phyloP scores from a whole-genome alignment of 108 stramenopile species.

The Cyclotella sp. region DNA sequence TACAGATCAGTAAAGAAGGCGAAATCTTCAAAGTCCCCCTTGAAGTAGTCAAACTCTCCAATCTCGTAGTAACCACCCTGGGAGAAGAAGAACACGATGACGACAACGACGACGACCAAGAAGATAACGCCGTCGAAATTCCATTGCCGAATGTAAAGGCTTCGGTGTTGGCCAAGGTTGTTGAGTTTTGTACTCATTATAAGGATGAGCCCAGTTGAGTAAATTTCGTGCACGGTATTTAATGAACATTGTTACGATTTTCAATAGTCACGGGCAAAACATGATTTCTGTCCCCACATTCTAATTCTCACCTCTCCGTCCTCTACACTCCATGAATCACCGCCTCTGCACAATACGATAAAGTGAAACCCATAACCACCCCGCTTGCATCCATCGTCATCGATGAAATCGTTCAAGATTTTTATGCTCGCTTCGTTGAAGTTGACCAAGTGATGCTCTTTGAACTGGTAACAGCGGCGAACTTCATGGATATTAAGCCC shows the following conservation, averaged over 20 bases:
- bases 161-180: constrained; percentile 93
- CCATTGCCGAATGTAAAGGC: constrained; percentile 97
- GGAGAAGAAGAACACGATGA: constrained; percentile 85
- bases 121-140: constrained; percentile 84
- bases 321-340: neutral
- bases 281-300: neutral
- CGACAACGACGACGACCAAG: constrained; percentile 77
- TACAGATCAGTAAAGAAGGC: constrained; percentile 91
- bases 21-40: constrained; percentile 92
- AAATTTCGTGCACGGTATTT: neutral
- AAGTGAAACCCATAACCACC: constrained; percentile 97
- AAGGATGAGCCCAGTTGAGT: constrained; percentile 45
- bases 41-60: constrained; percentile 90
- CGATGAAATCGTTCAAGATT: constrained; percentile 95
- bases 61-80: constrained; percentile 90
- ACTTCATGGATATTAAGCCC: constrained; percentile 88
- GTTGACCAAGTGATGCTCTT: constrained; percentile 74
- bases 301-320: neutral
- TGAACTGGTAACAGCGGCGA: constrained; percentile 79
- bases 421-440: constrained; percentile 96
- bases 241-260: too few relatives aligned
- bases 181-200: constrained; percentile 96
- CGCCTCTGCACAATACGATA: constrained; percentile 46
- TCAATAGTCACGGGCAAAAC: neutral
- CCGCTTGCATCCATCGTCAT: constrained; percentile 94